These are phyloP conservation scores for Leccinum fibrillosum DNA, from an alignment of 768 basidiomycete genomes.

Conservation along the genomic window DNA sequence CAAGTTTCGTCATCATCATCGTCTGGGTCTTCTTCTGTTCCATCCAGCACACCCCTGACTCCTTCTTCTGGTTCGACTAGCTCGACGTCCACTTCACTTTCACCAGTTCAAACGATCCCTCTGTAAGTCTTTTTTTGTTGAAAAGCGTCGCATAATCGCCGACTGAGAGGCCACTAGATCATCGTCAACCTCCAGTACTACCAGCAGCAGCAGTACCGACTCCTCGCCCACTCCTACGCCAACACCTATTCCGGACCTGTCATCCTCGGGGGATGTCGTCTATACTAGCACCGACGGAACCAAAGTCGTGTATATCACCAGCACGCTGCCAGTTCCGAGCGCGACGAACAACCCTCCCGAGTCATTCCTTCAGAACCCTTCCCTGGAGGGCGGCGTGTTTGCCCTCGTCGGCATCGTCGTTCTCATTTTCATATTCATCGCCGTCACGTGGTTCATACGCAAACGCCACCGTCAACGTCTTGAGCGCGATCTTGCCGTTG, in stretches of 20 bases:
- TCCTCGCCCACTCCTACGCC: slow-evolving; percentile 8
- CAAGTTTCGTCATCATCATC: slow-evolving; percentile 5
- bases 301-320: slow-evolving; percentile 30
- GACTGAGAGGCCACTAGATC: slow-evolving; percentile 5
- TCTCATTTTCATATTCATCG: slow-evolving; percentile 43
- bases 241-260: slow-evolving; percentile 17
- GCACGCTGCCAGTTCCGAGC: slow-evolving; percentile 28
- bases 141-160: not conserved
- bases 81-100: slow-evolving; percentile 17
- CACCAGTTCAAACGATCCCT: not conserved
- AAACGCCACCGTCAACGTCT: slow-evolving; percentile 41
- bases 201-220: slow-evolving; percentile 7
- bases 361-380: slow-evolving; percentile 62
- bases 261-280: slow-evolving; percentile 16
- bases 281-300: slow-evolving; percentile 24
- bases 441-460: slow-evolving; percentile 48
- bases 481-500: slow-evolving; percentile 37
- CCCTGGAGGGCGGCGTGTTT: slow-evolving; percentile 60
- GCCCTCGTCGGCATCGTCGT: slow-evolving; percentile 46
- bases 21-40: slow-evolving; percentile 17
- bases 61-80: slow-evolving; percentile 26
- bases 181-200: slow-evolving; percentile 10
- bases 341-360: slow-evolving; percentile 20
- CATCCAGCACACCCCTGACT: slow-evolving; percentile 20
- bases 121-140: slow-evolving; percentile 18